Base-by-base conservation (phyloP, 345 rosid genomes). In the Boechera divaricarpa region DNA sequence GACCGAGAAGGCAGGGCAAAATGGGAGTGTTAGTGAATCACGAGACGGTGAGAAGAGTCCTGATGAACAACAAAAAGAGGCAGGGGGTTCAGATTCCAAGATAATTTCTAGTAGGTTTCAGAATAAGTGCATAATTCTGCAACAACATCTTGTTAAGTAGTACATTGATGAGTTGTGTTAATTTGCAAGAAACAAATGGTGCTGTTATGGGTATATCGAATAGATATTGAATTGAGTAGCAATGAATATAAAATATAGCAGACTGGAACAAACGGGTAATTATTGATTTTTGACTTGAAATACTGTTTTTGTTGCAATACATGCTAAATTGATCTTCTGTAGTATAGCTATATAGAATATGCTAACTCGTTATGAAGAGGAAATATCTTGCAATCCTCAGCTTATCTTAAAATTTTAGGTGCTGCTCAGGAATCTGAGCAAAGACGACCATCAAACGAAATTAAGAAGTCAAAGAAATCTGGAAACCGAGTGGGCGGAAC, bases 81-180 rank as follows among this genome's bases (percentile, higher is more conserved):
- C 70, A 24, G 85, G 71, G 66, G 72, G 16, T 26, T 73, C 65
- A 67, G 72, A 72, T 56, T 35, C 73, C 44, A 38, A 62, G 48
- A 72, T 45, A 42, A 29, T 35, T 74, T 79, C 83, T 48, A 90
- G 92, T 89, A 82, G 54, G 66, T 53, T 78, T 45, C 71, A 66
- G 18, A 69, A 42, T 54, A 39, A 18, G 56, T 55, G 65, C 49
- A 15, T 7, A 9, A 44, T 59, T 11, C 16, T 51, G 49, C 21
- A 35, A n/a, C 10, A 24, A 7, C 48, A 63, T 53, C 33, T 31
- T 61, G 65, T 21, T 16, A 42, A 54, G 13, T 41, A 35, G 15
- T 42, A 24, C 21, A 15, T 42, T 29, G 55, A 65, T 74, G 15
- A 39, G 15, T n/a, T 38, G 51, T 67, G 59, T 28, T 55, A 5